Evolutionary conservation across 345 rosid species (phyloP).

Genomic region (Clausena lansium): DNA sequence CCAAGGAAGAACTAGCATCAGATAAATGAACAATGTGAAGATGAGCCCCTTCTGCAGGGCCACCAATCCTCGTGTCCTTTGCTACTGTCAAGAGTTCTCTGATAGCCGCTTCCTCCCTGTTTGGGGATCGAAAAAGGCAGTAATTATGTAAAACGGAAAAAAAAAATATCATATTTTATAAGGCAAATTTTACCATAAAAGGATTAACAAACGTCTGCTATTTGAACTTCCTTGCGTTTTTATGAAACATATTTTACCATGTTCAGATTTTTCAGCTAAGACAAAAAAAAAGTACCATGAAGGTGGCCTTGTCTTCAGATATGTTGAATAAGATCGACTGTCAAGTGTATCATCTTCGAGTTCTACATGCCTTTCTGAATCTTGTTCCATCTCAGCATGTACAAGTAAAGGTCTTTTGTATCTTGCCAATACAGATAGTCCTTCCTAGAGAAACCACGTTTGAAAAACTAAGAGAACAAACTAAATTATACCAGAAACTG

Average conservation of each 20-base stretch:
- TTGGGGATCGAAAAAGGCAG: slow-evolving; percentile 10
- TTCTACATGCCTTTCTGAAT: slow-evolving; percentile 26
- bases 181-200: not conserved
- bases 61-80: slow-evolving; percentile 66
- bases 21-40: slow-evolving; percentile 92
- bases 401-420: slow-evolving; percentile 88
- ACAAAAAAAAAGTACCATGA: slow-evolving; percentile 44
- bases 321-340: slow-evolving; percentile 70
- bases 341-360: slow-evolving; percentile 39
- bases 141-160: slow-evolving; percentile 5
- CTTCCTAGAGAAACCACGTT: slow-evolving; percentile 55
- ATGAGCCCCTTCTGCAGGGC: slow-evolving; percentile 88
- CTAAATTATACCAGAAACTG: not conserved
- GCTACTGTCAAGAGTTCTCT: slow-evolving; percentile 63
- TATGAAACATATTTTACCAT: too few relatives aligned
- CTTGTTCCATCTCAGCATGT: slow-evolving; percentile 75
- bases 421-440: slow-evolving; percentile 73
- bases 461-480: not conserved
- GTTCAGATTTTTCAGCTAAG: not conserved
- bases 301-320: slow-evolving; percentile 80
- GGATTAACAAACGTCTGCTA: not conserved
- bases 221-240: not conserved
- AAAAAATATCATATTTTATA: not conserved
- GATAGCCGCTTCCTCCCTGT: slow-evolving; percentile 93
- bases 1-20: slow-evolving; percentile 77